phyloP scores from a whole-genome alignment of 2,329 filamentous ascomycete species.

The Colletotrichum cordylinicola region DNA sequence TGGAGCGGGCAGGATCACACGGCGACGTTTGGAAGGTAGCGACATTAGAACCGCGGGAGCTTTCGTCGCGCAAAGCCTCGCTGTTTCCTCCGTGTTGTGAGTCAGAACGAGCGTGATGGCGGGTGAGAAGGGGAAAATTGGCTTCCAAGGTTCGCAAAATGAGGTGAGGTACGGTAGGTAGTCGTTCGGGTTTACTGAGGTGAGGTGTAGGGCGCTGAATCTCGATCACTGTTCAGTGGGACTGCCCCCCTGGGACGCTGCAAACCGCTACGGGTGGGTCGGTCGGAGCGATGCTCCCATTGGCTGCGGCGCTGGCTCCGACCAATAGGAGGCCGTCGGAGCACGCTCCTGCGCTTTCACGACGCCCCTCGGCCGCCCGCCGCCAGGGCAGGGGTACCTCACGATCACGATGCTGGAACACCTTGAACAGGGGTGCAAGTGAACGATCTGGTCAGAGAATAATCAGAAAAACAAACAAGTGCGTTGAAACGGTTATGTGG shows the following conservation, averaged over 20 bases:
- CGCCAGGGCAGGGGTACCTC: background rate
- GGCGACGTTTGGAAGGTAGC: slow-evolving; percentile 14
- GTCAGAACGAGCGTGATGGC: background rate
- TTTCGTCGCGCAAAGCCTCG: background rate
- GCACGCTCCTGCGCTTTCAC: background rate
- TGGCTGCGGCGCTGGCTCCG: background rate
- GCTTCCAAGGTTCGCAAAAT: background rate
- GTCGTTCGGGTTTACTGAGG: background rate
- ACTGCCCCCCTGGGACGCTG: background rate
- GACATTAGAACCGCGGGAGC: background rate
- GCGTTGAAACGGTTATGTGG: background rate
- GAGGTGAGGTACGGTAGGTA: background rate
- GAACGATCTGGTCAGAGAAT: background rate
- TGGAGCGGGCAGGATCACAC: slow-evolving; percentile 14
- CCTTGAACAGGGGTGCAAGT: background rate
- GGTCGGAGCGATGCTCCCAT: background rate
- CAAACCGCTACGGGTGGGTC: background rate
- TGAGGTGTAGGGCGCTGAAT: background rate
- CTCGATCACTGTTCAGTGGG: slow-evolving; percentile 6
- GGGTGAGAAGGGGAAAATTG: background rate
- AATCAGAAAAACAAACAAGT: background rate
- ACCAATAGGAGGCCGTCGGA: slow-evolving; percentile 15
- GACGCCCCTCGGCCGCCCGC: background rate
- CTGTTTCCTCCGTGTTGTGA: background rate
- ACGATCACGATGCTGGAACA: too few relatives aligned